Conservation (phyloP, 2,329 filamentous ascomycete genomes). For the Clathrospora elynae region DNA sequence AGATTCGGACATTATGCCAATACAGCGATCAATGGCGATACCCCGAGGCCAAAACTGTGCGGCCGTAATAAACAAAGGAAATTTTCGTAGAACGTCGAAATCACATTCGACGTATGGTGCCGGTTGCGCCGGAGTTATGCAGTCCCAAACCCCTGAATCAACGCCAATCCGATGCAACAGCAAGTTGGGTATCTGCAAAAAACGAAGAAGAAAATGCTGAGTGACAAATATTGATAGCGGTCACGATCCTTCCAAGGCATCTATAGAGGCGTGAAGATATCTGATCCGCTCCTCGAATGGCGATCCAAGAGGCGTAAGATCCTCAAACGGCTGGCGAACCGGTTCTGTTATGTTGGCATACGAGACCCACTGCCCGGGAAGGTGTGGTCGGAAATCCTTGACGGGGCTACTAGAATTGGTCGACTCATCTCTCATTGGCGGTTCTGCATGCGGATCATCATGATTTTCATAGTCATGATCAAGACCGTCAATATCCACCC, state of each 20-base stretch:
- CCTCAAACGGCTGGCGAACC: slow-evolving; percentile 7
- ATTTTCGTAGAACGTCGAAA: slow-evolving; percentile 42
- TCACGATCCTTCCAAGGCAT: slow-evolving; percentile 25
- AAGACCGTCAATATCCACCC: slow-evolving; percentile 42
- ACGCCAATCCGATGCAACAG: slow-evolving; percentile 10
- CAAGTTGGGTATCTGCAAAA: slow-evolving; percentile 18
- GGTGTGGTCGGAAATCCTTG: slow-evolving; percentile 14
- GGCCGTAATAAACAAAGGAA: slow-evolving; percentile 34
- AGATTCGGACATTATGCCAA: slow-evolving; percentile 23
- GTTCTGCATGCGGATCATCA: slow-evolving; percentile 5
- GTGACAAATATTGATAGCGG: slow-evolving; percentile 17
- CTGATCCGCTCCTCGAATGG: slow-evolving; percentile 36
- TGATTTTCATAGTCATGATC: slow-evolving; percentile 25
- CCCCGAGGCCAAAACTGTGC: not conserved
- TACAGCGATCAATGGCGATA: slow-evolving; percentile 1
- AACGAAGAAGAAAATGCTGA: slow-evolving; percentile 15
- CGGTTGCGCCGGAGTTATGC: slow-evolving; percentile 32
- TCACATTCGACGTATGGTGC: slow-evolving; percentile 39
- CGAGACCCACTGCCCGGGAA: slow-evolving; percentile 19
- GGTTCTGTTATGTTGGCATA: slow-evolving; percentile 7
- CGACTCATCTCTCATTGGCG: slow-evolving; percentile 1
- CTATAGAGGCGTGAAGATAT: slow-evolving; percentile 30
- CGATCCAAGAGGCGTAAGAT: slow-evolving; percentile 33
- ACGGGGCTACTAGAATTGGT: slow-evolving; percentile 7
- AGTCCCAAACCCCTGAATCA: slow-evolving; percentile 4